These are phyloP conservation scores for Domatiomyces globalis DNA, from an alignment of 2,329 filamentous ascomycete species.

Conservation along the genomic window DNA sequence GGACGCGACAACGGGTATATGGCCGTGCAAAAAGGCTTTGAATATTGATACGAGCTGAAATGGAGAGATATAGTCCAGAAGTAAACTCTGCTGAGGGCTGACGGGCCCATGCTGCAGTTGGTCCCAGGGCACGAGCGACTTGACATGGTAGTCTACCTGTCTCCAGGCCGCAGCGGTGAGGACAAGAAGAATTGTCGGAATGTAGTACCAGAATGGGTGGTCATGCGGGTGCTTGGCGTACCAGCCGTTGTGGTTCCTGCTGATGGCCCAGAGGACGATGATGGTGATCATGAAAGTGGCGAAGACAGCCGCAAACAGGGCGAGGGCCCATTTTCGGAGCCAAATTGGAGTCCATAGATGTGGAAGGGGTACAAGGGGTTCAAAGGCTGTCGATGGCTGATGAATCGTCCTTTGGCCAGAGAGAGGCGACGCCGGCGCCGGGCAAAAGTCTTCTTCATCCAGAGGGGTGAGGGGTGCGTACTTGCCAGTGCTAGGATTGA, in stretches of 20 bases:
- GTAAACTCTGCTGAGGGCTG: constrained; percentile 19
- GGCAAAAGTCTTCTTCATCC: constrained; percentile 12
- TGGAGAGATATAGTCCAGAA: constrained; percentile 23
- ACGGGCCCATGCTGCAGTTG: constrained; percentile 19
- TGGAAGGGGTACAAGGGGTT: constrained; percentile 3
- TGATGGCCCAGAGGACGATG: constrained; percentile 12
- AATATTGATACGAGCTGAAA: constrained; percentile 20
- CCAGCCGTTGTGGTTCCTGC: constrained; percentile 11
- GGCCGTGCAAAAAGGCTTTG: constrained; percentile 20
- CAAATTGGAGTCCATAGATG: constrained; percentile 16
- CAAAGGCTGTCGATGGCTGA: background rate
- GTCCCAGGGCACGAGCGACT: constrained; percentile 23
- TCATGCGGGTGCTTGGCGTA: constrained; percentile 4
- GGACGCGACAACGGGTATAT: constrained; percentile 22
- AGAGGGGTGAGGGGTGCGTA: constrained; percentile 11
- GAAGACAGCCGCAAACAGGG: constrained; percentile 10
- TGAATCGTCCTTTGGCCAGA: background rate
- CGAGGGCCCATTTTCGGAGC: constrained; percentile 12
- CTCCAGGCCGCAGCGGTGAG: constrained; percentile 21
- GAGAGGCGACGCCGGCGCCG: constrained; percentile 4
- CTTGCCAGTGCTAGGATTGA: constrained; percentile 2
- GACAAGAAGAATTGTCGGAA: constrained; percentile 20
- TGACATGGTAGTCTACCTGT: constrained; percentile 23
- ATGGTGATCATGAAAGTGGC: constrained; percentile 10
- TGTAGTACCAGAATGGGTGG: constrained; percentile 17